Percentiles rank a stretch among this genome's conserved stretches.
phyloP scores from a whole-genome alignment of 192 early-diverging fungal genomes.

The Entophlyctis luteolus region DNA sequence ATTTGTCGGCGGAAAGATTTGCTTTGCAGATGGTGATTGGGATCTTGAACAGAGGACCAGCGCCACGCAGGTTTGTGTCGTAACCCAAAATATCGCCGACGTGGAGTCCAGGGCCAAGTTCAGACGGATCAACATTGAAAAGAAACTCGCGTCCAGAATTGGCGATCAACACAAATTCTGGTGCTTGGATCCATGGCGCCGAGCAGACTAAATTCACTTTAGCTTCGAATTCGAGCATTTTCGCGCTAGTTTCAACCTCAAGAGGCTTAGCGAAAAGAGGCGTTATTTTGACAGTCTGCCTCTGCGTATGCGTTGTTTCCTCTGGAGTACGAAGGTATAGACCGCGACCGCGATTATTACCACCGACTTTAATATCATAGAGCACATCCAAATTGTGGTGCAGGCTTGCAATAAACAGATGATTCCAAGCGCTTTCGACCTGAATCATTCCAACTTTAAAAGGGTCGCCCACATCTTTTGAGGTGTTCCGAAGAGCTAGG shows the following conservation, averaged over 20 bases:
- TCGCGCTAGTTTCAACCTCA: slow-evolving; percentile 37
- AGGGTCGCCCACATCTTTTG: slow-evolving; percentile 74
- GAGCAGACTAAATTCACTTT: slow-evolving; percentile 68
- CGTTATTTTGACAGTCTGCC: slow-evolving; percentile 49
- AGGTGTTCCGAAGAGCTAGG: slow-evolving; percentile 69
- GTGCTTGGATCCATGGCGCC: slow-evolving; percentile 65
- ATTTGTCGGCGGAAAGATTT: slow-evolving; percentile 30
- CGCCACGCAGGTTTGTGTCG: slow-evolving; percentile 63
- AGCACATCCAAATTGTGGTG: slow-evolving; percentile 55
- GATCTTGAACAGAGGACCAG: slow-evolving; percentile 80
- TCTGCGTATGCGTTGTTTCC: slow-evolving; percentile 52
- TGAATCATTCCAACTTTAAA: slow-evolving; percentile 79
- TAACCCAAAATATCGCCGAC: not conserved
- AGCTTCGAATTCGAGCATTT: slow-evolving; percentile 74
- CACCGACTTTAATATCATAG: slow-evolving; percentile 46
- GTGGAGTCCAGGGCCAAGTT: slow-evolving; percentile 75
- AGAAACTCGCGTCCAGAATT: slow-evolving; percentile 55
- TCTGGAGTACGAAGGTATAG: slow-evolving; percentile 79
- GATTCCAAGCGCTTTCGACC: slow-evolving; percentile 81
- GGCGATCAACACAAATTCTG: slow-evolving; percentile 13
- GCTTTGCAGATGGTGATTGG: slow-evolving; percentile 90
- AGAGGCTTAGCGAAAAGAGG: slow-evolving; percentile 64
- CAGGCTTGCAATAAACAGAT: slow-evolving; percentile 43
- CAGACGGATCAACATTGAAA: slow-evolving; percentile 74
- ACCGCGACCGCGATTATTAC: slow-evolving; percentile 60